phyloP scores from a whole-genome alignment of 2,329 filamentous ascomycete species.

The Monilinia laxa region DNA sequence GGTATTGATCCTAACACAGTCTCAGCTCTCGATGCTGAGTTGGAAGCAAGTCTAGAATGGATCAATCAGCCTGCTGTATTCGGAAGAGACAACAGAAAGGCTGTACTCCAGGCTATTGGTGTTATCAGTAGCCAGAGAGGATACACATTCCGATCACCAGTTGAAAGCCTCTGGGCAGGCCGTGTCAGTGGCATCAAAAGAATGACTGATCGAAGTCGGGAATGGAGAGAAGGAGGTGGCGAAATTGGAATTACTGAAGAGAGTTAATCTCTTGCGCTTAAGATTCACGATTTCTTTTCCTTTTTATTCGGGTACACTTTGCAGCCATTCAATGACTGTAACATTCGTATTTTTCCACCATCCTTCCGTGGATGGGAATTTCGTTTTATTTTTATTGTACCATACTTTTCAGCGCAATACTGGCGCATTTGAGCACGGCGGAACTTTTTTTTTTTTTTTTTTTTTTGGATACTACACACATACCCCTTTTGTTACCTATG shows the following conservation, averaged over 20 bases:
- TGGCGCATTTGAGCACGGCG: constrained; percentile 14
- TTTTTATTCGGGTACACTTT: background rate
- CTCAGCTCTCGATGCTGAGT: constrained; percentile 81
- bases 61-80: constrained; percentile 97
- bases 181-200: constrained; percentile 78
- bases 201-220: constrained; percentile 78
- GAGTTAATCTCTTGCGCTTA: constrained; percentile 28
- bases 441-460: background rate
- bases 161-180: constrained; percentile 85
- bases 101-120: constrained; percentile 92
- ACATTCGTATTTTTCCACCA: background rate
- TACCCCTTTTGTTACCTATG: constrained; percentile 11
- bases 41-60: constrained; percentile 91
- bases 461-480: constrained; percentile 9
- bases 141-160: constrained; percentile 87
- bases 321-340: background rate
- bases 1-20: constrained; percentile 86
- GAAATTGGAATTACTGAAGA: constrained; percentile 41
- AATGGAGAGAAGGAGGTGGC: constrained; percentile 80
- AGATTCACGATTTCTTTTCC: background rate
- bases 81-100: constrained; percentile 88
- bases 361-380: background rate
- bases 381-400: constrained; percentile 3
- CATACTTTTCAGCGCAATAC: constrained; percentile 4
- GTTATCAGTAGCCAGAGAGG: constrained; percentile 93